A percentile compares a stretch with the other conserved stretches of the same genome.
phyloP scores from a whole-genome alignment of 106 monocot genomes.

The Allium fistulosum region DNA sequence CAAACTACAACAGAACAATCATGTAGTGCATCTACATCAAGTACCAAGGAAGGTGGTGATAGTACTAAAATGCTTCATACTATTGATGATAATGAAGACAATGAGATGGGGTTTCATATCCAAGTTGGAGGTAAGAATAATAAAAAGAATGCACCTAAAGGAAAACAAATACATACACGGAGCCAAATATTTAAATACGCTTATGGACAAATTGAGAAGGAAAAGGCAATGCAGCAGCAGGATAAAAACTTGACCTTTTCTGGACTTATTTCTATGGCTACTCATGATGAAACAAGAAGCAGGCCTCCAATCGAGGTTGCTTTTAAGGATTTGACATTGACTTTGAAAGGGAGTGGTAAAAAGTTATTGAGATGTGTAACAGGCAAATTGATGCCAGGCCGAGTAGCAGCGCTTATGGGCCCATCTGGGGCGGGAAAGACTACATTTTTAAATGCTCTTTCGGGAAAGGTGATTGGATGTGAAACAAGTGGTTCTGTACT shows the following conservation, averaged over 20 bases:
- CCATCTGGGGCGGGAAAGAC: slow-evolving; percentile 96
- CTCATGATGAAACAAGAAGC: slow-evolving; percentile 42
- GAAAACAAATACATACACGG: slow-evolving; percentile 54
- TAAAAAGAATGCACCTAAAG: slow-evolving; percentile 43
- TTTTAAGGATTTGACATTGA: slow-evolving; percentile 71
- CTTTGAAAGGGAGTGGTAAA: slow-evolving; percentile 50
- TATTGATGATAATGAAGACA: slow-evolving; percentile 43
- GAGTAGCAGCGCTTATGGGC: slow-evolving; percentile 86
- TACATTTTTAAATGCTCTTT: slow-evolving; percentile 73
- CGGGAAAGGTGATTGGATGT: slow-evolving; percentile 76
- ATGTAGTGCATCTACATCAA: slow-evolving; percentile 10
- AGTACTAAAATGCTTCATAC: slow-evolving; percentile 33
- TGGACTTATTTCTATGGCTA: slow-evolving; percentile 60
- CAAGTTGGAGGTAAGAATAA: slow-evolving; percentile 41
- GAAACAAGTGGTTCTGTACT: slow-evolving; percentile 68
- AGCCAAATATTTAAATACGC: slow-evolving; percentile 85
- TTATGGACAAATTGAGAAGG: slow-evolving; percentile 81
- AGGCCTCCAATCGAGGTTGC: slow-evolving; percentile 70
- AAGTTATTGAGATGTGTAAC: slow-evolving; percentile 64
- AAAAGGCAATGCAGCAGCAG: slow-evolving; percentile 59
- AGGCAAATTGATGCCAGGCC: slow-evolving; percentile 78
- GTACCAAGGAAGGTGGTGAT: slow-evolving; percentile 23
- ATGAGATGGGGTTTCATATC: slow-evolving; percentile 33
- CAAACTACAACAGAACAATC: background rate
- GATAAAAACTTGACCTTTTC: slow-evolving; percentile 70